Base-by-base conservation (phyloP, 495 filamentous ascomycete species). In the Emericellopsis terricola region DNA sequence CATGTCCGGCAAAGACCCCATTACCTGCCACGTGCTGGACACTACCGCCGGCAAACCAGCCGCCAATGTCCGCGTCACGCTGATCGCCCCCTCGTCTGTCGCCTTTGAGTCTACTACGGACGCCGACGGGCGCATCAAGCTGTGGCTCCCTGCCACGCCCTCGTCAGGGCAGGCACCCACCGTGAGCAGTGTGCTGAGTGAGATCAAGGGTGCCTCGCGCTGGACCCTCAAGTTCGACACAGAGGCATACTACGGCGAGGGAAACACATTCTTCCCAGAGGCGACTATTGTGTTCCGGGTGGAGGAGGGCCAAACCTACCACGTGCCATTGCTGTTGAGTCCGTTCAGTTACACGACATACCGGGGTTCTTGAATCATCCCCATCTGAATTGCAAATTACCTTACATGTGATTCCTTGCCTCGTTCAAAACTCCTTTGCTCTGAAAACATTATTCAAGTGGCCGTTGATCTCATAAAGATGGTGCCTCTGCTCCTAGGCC, bases 281-380 rank as follows among this genome's bases (percentile, higher is more conserved):
- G 84, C 94, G n/a, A 73, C 76, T 52, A 69, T 97, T 27, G 71
- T 71, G 34, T 94, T 97, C 52, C 70, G 68, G 29, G 83, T 87
- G 2, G 65, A 70, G 40, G 63, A 66, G 31, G 73, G 61, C 9
- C 68, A 79, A 58, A 80, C 91, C 57, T 94, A 85, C 46, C 89
- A 97, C 69, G 79, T 97, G 3, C 89, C 89, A 17, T 58, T 97
- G 50, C 44, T 97, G 51, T 50, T 97, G 57, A 73, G 81, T 36
- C 86, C 86, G 28, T 94, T 76, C 62, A 83, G 76, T 47, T 97
- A 92, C 59, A 81, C 81, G 32, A 94, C 89, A 4, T 97, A 97
- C 55, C 62, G 89, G 45, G 89, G 89, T 20, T 71, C 65, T 38
- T 76, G 42, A 47, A 35, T 26, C 6, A n/a, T n/a, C n/a, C n/a